Evolutionary conservation across 108 stramenopile species (phyloP), one percentile per base, ranked within the genome.

Genomic region (Nitzschia sp.): DNA sequence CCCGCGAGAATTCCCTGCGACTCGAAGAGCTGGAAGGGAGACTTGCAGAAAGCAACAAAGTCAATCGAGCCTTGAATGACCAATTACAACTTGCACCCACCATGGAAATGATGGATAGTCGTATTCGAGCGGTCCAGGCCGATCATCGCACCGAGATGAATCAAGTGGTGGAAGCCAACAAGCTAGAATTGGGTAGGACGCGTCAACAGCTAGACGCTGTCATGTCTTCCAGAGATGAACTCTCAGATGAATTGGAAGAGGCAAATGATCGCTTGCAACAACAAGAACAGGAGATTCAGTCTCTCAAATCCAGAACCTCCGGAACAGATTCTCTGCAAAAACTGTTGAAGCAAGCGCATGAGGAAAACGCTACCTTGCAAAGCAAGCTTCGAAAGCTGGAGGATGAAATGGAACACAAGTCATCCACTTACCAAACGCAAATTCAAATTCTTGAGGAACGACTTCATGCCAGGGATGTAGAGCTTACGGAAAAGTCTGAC

Each of bases 1-100:
- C 69, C 8, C 19, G 69, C 51, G 76, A 70, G 46, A 77, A 77
- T 19, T 40, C 57, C 10, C 15, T 63, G n/a, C 55, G 37, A 60
- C 19, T 70, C 6, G 69, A 70, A 51, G 76, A 70, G 52, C 54
- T 70, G 6, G 59, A 65, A 40, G 62, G 26, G 8, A 43, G 51
- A 26, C 63, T 77, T 10, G 48, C 46, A 26, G 73, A 70, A 53
- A 63, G 62, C 51, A 57, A 46, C 41, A 46, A 65, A 34, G 56
- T 64, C 25, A 69, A 64, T 57, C 50, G 68, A 38, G 54, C 53
- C 34, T 57, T 70, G 34, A 61, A 51, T 52, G 50, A 69, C 10
- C 51, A 53, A 48, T 25, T 65, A 48, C 34, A 57, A 12, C 15
- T 6, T 19, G n/a, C 57, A 14, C 25, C 48, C 15, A 21, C 65